Evolutionary conservation across 768 basidiomycete genomes (phyloP).

Genomic region (Porpolomopsis calyptriformis): DNA sequence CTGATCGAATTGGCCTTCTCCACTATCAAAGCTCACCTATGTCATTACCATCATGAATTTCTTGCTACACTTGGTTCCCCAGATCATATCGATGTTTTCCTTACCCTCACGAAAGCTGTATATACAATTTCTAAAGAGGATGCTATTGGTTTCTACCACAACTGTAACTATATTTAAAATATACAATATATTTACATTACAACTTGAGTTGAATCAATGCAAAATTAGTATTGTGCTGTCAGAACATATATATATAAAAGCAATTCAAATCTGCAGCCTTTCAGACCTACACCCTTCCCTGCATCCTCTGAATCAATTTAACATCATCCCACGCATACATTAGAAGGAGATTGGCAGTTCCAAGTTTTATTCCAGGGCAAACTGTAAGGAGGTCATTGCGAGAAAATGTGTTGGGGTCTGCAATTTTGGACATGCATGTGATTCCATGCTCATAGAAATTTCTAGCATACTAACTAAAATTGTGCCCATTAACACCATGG

Average conservation of each 20-base stretch:
- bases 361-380: background rate
- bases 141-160: slow-evolving; percentile 13
- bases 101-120: slow-evolving; percentile 12
- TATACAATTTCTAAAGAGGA: slow-evolving; percentile 13
- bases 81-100: slow-evolving; percentile 13
- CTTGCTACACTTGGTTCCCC: slow-evolving; percentile 7
- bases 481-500: background rate
- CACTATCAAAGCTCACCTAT: slow-evolving; percentile 18
- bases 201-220: background rate
- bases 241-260: no score
- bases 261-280: background rate
- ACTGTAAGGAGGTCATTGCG: background rate
- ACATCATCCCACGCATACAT: background rate
- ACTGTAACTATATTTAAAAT: slow-evolving; percentile 12
- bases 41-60: slow-evolving; percentile 8
- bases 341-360: background rate
- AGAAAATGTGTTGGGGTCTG: background rate
- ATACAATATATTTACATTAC: background rate
- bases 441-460: background rate
- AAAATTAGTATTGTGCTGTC: background rate
- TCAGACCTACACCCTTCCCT: background rate
- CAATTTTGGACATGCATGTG: background rate
- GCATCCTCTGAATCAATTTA: background rate
- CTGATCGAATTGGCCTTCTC: slow-evolving; percentile 24
- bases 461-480: background rate